These are phyloP conservation scores for Globisporangium spinosum DNA, from an alignment of 352 stramenopile genomes.

Conservation along the genomic window DNA sequence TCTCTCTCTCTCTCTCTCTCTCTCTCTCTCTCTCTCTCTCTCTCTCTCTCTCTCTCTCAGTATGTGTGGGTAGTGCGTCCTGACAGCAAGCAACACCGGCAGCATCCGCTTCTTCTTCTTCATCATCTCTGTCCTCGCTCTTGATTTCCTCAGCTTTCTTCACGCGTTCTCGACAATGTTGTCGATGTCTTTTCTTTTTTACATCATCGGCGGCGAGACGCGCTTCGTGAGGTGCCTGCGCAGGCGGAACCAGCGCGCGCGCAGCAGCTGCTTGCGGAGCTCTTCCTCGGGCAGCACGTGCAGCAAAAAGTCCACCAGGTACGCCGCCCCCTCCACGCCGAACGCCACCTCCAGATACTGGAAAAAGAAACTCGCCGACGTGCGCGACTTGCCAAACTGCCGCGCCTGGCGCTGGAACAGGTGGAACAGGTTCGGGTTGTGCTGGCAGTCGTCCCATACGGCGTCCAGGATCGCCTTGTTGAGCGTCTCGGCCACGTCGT, in stretches of 20 bases:
- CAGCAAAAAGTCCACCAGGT: slow-evolving; percentile 81
- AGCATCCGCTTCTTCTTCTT: background rate
- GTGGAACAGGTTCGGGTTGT: slow-evolving; percentile 82
- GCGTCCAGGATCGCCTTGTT: slow-evolving; percentile 75
- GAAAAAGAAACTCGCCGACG: slow-evolving; percentile 54
- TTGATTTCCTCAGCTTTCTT: background rate
- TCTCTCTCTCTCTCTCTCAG: background rate
- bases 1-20: too few species aligned
- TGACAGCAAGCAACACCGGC: background rate
- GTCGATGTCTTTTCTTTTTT: background rate
- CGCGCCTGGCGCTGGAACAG: slow-evolving; percentile 76
- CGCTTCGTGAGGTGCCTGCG: slow-evolving; percentile 56
- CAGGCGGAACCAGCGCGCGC: slow-evolving; percentile 66
- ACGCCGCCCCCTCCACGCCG: slow-evolving; percentile 58
- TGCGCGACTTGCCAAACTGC: slow-evolving; percentile 68
- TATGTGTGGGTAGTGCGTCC: background rate
- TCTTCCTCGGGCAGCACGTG: slow-evolving; percentile 69
- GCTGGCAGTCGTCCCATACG: slow-evolving; percentile 81
- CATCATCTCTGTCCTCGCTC: background rate
- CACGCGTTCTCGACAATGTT: background rate
- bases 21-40: too few species aligned
- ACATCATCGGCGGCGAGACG: slow-evolving; percentile 29
- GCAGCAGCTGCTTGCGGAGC: slow-evolving; percentile 58
- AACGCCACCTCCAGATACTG: slow-evolving; percentile 84
- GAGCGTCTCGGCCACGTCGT: slow-evolving; percentile 57